Base-by-base conservation (phyloP, 2,329 filamentous ascomycete species). In the Trichophyton verrucosum region DNA sequence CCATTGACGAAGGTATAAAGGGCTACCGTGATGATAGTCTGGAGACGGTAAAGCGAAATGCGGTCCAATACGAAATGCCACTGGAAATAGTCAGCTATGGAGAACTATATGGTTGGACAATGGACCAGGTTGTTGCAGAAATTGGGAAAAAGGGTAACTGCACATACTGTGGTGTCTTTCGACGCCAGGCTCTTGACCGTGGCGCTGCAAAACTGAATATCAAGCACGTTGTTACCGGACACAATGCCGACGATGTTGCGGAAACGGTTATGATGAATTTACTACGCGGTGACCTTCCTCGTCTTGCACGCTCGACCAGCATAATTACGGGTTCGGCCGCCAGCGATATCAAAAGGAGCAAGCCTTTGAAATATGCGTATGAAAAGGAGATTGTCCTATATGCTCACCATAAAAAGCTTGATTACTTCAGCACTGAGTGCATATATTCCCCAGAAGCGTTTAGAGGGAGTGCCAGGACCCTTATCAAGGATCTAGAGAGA, bases 381-480 rank as follows among this genome's bases (percentile, higher is more conserved):
- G 94, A 99, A 72, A 99, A 99, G 76, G 94, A 99, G 72, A 99
- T 99, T 66, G 94, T 99, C 17, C 80, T 99, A 4, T 99, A 99
- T 71, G 94, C 94, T 3, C 89, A 97, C 71, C 91, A 99, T 78
- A 95, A 94, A 75, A 91, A 91, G 73, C 80, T 99, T 65, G 91
- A 97, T 72, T 99, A 99, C 75, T 99, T 99, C 75, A 96, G 86
- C 69, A 99, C 94, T 0, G 94, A 99, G 75, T 99, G 94, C 78
- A 91, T 99, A 63, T 99, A 99, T 78, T 96, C 90, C 60, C 94
- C 94, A 0, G 94, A 99, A 74, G 94, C 94, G 1, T 99, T 99
- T 71, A 82, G 94, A 62, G 94, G 94, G 2, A 96, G 89, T 66
- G 94, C 94, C 1, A 83, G 94, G 65, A 89, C 86, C 27, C 76